Conservation (phyloP, 2,329 filamentous ascomycete genomes). For the Arthrinium phaeospermum region DNA sequence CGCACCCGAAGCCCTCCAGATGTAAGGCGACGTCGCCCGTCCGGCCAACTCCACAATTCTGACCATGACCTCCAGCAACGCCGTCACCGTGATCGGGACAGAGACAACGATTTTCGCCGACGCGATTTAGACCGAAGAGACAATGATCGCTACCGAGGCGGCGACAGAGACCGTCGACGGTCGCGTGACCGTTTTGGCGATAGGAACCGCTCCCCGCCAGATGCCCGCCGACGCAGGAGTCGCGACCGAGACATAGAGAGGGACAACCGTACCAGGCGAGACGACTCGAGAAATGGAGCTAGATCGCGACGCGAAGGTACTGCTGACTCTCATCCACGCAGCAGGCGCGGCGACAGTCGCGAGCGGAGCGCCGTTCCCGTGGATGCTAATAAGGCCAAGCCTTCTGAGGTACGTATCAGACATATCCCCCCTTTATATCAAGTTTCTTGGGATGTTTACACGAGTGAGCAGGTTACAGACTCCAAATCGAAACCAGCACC, state of each 20-base stretch:
- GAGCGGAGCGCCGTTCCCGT: conserved; percentile 55
- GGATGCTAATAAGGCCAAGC: conserved; percentile 55
- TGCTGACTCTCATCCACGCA: conserved; percentile 71
- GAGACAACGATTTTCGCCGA: conserved; percentile 65
- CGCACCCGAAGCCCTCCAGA: conserved; percentile 67
- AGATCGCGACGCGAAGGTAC: conserved; percentile 71
- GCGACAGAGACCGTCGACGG: conserved; percentile 68
- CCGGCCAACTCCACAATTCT: conserved; percentile 41
- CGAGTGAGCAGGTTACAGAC: conserved; percentile 48
- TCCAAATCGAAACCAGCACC: conserved; percentile 58
- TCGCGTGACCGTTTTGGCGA: conserved; percentile 66
- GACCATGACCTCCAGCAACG: conserved; percentile 53
- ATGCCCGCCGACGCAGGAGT: conserved; percentile 64
- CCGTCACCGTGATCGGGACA: conserved; percentile 60
- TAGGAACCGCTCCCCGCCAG: conserved; percentile 47
- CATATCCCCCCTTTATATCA: neutral
- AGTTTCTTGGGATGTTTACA: conserved; percentile 31
- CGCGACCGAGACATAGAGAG: conserved; percentile 62
- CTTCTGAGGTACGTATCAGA: conserved; percentile 59
- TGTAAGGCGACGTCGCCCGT: conserved; percentile 52
- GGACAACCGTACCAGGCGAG: conserved; percentile 72
- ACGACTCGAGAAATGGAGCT: conserved; percentile 72
- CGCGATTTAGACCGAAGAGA: conserved; percentile 72
- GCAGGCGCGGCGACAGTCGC: conserved; percentile 69
- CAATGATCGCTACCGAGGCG: conserved; percentile 59